Evolutionary conservation across 352 stramenopile genomes (phyloP).

Genomic region (Blastocystis sp.): DNA sequence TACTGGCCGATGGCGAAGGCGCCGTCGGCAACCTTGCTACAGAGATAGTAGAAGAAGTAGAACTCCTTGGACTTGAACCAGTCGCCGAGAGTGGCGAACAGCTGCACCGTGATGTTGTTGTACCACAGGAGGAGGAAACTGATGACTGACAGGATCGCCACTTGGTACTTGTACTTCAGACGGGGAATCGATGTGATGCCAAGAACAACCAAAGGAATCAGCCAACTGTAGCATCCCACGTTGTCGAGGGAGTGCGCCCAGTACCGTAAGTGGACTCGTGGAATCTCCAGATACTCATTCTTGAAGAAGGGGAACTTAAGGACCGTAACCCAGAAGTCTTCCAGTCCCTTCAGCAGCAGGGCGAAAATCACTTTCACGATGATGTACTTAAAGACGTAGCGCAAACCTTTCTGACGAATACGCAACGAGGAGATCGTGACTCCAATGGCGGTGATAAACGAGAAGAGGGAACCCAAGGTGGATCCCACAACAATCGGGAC

Average conservation of each 20-base stretch:
- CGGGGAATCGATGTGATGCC: background rate
- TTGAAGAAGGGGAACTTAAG: too few relatives aligned
- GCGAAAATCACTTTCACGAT: background rate
- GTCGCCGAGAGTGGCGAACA: background rate
- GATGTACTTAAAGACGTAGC: background rate
- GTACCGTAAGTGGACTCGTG: background rate
- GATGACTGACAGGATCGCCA: background rate
- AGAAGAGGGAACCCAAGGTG: conserved; percentile 37
- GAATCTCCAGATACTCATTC: background rate
- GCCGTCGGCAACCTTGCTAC: background rate
- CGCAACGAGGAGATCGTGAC: background rate
- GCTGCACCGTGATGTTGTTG: background rate
- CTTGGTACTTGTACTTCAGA: background rate
- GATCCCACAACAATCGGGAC: background rate
- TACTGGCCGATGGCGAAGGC: background rate
- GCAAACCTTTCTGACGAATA: conserved; percentile 11
- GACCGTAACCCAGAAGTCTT: conserved; percentile 31
- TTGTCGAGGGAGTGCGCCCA: background rate
- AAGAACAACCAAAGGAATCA: conserved; percentile 20
- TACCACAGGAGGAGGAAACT: background rate
- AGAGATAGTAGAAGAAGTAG: background rate
- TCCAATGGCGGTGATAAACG: conserved; percentile 30
- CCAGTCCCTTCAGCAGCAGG: background rate
- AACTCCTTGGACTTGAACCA: background rate
- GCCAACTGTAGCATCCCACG: conserved; percentile 24